phyloP scores from a whole-genome alignment of 306 rosid genomes.

The Arachis stenosperma region DNA sequence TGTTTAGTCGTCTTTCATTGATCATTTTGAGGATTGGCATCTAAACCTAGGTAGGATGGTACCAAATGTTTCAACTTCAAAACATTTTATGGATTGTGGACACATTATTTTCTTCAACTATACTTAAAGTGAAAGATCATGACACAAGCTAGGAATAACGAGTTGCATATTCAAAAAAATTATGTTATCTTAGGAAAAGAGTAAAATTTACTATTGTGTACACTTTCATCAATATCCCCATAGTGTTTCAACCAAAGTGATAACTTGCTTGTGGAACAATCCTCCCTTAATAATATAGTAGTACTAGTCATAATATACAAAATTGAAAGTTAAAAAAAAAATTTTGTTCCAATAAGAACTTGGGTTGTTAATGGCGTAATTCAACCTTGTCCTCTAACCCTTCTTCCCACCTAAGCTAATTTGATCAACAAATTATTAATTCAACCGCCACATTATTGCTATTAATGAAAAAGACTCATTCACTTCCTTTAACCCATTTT shows the following conservation, averaged over 20 bases:
- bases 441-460: conserved; percentile 30
- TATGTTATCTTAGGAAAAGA: conserved; percentile 35
- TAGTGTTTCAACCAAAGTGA: conserved; percentile 15
- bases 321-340: not conserved
- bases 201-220: conserved; percentile 21
- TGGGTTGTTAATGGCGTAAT: conserved; percentile 19
- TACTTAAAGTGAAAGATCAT: conserved; percentile 44
- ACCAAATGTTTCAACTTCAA: not conserved
- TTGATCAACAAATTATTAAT: conserved; percentile 8
- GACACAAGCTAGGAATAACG: not conserved
- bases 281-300: conserved; percentile 1
- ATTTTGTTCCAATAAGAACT: not conserved
- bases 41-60: not conserved
- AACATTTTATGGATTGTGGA: conserved; percentile 3
- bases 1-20: too few species aligned
- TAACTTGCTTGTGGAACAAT: conserved; percentile 30
- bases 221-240: not conserved
- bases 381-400: conserved; percentile 36
- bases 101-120: conserved; percentile 51
- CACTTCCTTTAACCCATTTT: conserved; percentile 2
- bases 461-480: conserved; percentile 23
- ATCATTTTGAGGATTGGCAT: not conserved
- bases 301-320: not conserved
- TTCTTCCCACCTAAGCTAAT: conserved; percentile 43
- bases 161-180: conserved; percentile 32